phyloP scores from a whole-genome alignment of 352 stramenopile genomes.

The Globisporangium spinosum region DNA sequence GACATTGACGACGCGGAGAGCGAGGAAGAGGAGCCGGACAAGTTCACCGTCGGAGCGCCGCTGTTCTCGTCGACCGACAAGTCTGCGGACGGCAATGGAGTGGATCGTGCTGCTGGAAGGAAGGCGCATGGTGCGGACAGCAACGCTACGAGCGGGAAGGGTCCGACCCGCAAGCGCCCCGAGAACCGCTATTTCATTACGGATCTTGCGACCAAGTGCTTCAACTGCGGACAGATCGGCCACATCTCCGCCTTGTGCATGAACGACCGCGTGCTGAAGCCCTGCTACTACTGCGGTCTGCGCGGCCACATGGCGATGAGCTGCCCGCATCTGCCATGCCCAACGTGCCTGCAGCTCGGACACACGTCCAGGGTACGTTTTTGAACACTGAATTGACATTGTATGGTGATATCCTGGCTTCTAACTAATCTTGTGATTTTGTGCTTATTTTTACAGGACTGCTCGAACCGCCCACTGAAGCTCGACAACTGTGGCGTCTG shows the following conservation, averaged over 20 bases:
- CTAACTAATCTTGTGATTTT: neutral
- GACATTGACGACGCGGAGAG: constrained; percentile 24
- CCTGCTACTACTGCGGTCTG: constrained; percentile 79
- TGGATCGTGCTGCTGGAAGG: constrained; percentile 20
- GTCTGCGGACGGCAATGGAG: constrained; percentile 9
- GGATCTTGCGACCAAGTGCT: constrained; percentile 82
- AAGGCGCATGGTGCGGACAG: constrained; percentile 20
- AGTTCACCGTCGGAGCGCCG: constrained; percentile 45
- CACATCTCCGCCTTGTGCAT: constrained; percentile 75
- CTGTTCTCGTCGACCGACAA: constrained; percentile 32
- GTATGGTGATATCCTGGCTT: neutral
- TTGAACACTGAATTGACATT: neutral
- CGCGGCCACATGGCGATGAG: constrained; percentile 65
- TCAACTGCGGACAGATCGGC: constrained; percentile 76
- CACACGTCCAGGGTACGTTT: constrained; percentile 52
- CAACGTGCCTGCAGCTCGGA: constrained; percentile 60
- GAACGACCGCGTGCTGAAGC: constrained; percentile 64
- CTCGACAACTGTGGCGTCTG: constrained; percentile 48
- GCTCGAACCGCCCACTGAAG: constrained; percentile 42
- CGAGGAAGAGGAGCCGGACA: constrained; percentile 29
- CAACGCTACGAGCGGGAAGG: constrained; percentile 18
- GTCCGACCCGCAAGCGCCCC: constrained; percentile 37
- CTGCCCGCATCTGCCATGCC: constrained; percentile 68
- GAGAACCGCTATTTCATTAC: constrained; percentile 83
- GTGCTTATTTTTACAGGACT: constrained; percentile 32